Evolutionary conservation across 1,284 basidiomycete species (phyloP).

Genomic region (Moniliophthora roreri): DNA sequence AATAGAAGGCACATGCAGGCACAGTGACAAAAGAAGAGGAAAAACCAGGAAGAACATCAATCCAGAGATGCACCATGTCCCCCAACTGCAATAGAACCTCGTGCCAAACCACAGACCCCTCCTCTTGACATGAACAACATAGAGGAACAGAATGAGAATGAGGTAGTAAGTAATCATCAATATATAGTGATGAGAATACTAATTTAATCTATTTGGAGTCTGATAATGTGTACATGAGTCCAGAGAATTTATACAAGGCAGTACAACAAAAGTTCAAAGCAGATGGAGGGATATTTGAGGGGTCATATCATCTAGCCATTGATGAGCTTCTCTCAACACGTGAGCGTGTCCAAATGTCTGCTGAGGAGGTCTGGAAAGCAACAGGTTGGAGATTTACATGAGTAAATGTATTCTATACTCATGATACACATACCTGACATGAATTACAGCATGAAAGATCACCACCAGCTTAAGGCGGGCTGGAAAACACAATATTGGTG

Average conservation of each 20-base stretch:
- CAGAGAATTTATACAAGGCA: not conserved
- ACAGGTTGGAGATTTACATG: not conserved
- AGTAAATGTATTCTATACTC: not conserved
- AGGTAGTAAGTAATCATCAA: not conserved
- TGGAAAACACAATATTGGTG: constrained; percentile 4
- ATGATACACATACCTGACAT: too few species aligned
- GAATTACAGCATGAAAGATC: not conserved
- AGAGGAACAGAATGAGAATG: not conserved
- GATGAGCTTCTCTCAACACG: not conserved
- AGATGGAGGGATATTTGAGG: not conserved
- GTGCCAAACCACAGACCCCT: not conserved
- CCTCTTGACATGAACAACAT: not conserved
- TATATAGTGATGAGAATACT: not conserved
- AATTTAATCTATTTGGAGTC: not conserved
- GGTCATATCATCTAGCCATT: not conserved
- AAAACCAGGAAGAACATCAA: not conserved
- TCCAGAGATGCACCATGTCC: not conserved
- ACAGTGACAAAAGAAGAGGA: not conserved
- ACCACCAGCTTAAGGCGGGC: not conserved
- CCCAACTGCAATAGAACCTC: not conserved
- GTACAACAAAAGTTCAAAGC: not conserved
- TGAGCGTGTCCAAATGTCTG: not conserved
- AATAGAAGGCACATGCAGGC: too few species aligned
- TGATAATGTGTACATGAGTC: not conserved
- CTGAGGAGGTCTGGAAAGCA: not conserved